Conservation (phyloP, 2,329 filamentous ascomycete species). For the Knufia fluminis region DNA sequence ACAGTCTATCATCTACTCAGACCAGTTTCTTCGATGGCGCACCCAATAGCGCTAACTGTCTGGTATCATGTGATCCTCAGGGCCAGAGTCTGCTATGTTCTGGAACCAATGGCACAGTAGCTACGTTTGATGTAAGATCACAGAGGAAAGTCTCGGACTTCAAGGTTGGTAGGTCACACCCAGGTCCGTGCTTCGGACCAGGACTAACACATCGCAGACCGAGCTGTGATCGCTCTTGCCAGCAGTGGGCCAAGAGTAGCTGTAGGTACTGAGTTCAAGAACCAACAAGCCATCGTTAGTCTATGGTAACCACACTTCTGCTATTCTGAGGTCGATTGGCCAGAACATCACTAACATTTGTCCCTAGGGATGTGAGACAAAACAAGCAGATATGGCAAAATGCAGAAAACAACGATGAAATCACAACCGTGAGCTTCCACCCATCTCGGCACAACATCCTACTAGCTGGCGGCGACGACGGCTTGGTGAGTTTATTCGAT, state of each 20-base stretch:
- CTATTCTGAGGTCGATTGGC: background rate
- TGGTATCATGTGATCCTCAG: constrained; percentile 13
- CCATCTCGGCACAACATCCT: constrained; percentile 44
- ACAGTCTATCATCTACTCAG: constrained; percentile 9
- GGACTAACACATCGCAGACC: constrained; percentile 10
- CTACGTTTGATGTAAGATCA: constrained; percentile 19
- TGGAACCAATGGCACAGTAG: constrained; percentile 18
- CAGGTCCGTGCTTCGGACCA: background rate
- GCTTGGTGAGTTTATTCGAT: constrained; percentile 54
- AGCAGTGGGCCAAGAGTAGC: constrained; percentile 16
- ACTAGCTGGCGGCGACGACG: constrained; percentile 54
- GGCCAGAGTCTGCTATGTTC: constrained; percentile 16
- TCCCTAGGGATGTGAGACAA: constrained; percentile 31
- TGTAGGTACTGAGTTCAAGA: constrained; percentile 16
- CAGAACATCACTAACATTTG: background rate
- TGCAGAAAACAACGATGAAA: constrained; percentile 47
- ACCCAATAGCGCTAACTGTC: constrained; percentile 14
- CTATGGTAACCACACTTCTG: constrained; percentile 15
- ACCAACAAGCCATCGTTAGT: constrained; percentile 15
- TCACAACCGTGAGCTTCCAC: constrained; percentile 50
- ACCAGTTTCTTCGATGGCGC: constrained; percentile 8
- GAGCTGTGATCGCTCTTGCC: constrained; percentile 19
- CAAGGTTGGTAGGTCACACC: constrained; percentile 13
- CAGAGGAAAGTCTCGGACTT: constrained; percentile 12
- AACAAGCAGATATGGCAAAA: constrained; percentile 20